These are phyloP conservation scores for Hydrangea macrophylla DNA, from an alignment of 148 eudicot species.

Conservation along the genomic window DNA sequence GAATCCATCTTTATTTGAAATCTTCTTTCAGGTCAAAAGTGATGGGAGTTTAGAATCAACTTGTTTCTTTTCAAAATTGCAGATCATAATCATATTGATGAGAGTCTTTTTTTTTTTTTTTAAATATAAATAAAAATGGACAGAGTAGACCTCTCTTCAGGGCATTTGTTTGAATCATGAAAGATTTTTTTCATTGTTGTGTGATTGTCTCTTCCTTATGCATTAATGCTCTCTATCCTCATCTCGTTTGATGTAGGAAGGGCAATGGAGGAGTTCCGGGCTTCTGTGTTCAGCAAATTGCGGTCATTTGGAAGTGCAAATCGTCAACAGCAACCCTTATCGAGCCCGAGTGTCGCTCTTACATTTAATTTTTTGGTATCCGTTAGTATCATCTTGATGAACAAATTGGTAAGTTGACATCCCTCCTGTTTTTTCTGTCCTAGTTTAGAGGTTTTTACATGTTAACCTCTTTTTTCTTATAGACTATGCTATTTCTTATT, in stretches of 20 bases:
- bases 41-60: no score
- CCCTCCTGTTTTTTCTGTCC: neutral
- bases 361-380: conserved; percentile 91
- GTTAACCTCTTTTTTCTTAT: conserved; percentile 11
- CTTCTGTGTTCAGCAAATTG: conserved; percentile 62
- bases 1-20: no score
- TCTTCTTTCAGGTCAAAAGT: no score
- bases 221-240: neutral
- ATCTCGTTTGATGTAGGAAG: conserved; percentile 42
- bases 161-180: neutral
- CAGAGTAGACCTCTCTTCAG: neutral
- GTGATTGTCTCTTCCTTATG: neutral
- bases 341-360: conserved; percentile 80
- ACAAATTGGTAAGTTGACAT: conserved; percentile 61
- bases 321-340: conserved; percentile 68
- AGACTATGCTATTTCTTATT: neutral
- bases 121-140: no score
- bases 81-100: no score
- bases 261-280: conserved; percentile 81
- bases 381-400: conserved; percentile 84
- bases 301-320: conserved; percentile 57
- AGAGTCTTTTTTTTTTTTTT: no score
- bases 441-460: neutral
- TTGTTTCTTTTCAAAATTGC: no score
- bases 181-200: neutral